Evolutionary conservation across 176 grass and related monocot genomes (phyloP), one percentile per base, ranked within the genome.

Genomic region (Bolboschoenus planiculmis): DNA sequence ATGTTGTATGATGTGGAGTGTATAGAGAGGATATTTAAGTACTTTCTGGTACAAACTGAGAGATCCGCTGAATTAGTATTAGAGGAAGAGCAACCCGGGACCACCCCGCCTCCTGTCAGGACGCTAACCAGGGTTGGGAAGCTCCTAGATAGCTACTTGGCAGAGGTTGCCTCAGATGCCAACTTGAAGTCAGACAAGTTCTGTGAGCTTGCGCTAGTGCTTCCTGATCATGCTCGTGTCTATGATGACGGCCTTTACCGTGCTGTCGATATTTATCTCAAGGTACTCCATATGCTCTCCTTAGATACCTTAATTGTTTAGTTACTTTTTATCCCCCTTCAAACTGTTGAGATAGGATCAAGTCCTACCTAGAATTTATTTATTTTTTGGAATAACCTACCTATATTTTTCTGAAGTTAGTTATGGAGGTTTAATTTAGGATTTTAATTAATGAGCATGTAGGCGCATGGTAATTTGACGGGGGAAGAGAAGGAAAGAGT

Each of bases 1-100:
- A 94, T 83, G 83, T 88, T 98, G 51, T 98, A 98, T 72, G 92
- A 98, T 85, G 90, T 94, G 53, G 90, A 93, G 59, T 95, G 90
- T 80, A 85, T 97, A 48, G 81, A 92, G 26, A 86, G 95, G 67
- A 81, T 98, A 24, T 76, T 98, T 44, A 80, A 86, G 84, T 65
- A 93, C 31, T 94, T 92, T 62, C 81, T 97, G 33, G 56, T 65
- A 0, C 86, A 78, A 51, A 70, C 83, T 21, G 86, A 71, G 54
- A 18, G 11, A 2, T 26, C 55, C 2, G 84, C 78, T 3, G 60
- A 46, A 0, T 63, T 63, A 7, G 85, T 89, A 10, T 10, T 70
- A 13, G 88, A 89, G 14, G 85, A 58, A 33, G 42, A 68, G 26
- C 24, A 29, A 60, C 46, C 33, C 8, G 33, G 48, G 31, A 51